Evolutionary conservation across 1,284 basidiomycete genomes (phyloP).

Genomic region (Gymnopus androsaceus): DNA sequence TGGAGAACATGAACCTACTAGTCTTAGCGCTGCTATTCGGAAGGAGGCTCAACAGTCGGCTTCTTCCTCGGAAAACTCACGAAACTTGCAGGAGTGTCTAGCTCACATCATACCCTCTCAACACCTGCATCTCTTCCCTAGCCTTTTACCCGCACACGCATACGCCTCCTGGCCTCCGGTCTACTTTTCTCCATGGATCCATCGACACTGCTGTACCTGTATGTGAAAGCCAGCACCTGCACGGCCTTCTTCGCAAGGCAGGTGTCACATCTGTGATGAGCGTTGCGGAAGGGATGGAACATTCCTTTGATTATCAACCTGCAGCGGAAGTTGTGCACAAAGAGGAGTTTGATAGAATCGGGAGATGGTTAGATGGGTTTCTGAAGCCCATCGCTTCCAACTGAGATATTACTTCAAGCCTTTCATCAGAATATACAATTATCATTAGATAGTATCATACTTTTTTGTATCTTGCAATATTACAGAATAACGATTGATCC

Average conservation of each 20-base stretch:
- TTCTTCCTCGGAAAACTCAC: background rate
- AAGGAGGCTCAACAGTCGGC: background rate
- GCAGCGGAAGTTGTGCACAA: slow-evolving; percentile 39
- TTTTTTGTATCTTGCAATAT: too few relatives aligned
- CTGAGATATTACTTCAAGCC: background rate
- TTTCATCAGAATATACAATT: background rate
- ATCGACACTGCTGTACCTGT: slow-evolving; percentile 54
- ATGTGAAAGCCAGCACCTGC: slow-evolving; percentile 47
- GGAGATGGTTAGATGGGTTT: slow-evolving; percentile 32
- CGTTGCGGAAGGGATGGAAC: slow-evolving; percentile 51
- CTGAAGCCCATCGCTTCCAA: background rate
- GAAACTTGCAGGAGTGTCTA: background rate
- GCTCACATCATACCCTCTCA: background rate
- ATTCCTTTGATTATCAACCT: slow-evolving; percentile 56
- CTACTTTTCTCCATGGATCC: slow-evolving; percentile 56
- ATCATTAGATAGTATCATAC: too few relatives aligned
- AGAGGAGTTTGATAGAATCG: slow-evolving; percentile 36
- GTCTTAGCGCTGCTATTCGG: slow-evolving; percentile 10
- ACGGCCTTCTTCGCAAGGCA: slow-evolving; percentile 36
- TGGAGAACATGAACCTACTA: slow-evolving; percentile 16
- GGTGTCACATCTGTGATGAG: slow-evolving; percentile 42
- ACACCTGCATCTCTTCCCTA: slow-evolving; percentile 14
- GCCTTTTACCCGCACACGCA: background rate
- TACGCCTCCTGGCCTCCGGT: slow-evolving; percentile 50
- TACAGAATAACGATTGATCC: too few relatives aligned